A percentile compares a stretch with the other conserved stretches of the same genome.
These are phyloP conservation scores for Castanospermum australe DNA, from an alignment of 306 rosid genomes.

Conservation along the genomic window DNA sequence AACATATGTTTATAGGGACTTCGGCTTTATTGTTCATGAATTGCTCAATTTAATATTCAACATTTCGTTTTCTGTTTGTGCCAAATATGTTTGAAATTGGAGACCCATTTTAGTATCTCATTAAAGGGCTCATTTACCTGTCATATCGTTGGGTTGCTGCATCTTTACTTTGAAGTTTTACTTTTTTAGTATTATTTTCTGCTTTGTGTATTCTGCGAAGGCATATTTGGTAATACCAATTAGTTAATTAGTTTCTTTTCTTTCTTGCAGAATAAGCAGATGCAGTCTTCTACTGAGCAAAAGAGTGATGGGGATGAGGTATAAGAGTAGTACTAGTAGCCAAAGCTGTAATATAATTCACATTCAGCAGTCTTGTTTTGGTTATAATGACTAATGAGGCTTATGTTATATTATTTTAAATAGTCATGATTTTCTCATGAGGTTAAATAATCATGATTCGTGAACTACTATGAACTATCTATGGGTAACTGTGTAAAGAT, in stretches of 20 bases:
- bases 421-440: background rate
- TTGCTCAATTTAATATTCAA: no score
- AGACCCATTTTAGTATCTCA: no score
- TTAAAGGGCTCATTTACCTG: no score
- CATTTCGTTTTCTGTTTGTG: no score
- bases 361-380: constrained; percentile 2
- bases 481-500: background rate
- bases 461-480: background rate
- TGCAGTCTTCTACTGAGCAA: constrained; percentile 48
- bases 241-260: constrained; percentile 19
- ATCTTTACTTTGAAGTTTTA: background rate
- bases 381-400: constrained; percentile 18
- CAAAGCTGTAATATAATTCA: constrained; percentile 8
- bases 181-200: background rate
- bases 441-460: background rate
- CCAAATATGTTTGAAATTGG: no score
- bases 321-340: constrained; percentile 19
- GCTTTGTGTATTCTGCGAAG: constrained; percentile 11
- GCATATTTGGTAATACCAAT: background rate
- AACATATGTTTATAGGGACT: no score
- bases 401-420: constrained; percentile 4
- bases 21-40: no score
- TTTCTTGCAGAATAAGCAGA: constrained; percentile 58
- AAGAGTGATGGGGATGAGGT: constrained; percentile 64
- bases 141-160: background rate